phyloP scores from a whole-genome alignment of 768 basidiomycete species.

The Kwoniella sp. region DNA sequence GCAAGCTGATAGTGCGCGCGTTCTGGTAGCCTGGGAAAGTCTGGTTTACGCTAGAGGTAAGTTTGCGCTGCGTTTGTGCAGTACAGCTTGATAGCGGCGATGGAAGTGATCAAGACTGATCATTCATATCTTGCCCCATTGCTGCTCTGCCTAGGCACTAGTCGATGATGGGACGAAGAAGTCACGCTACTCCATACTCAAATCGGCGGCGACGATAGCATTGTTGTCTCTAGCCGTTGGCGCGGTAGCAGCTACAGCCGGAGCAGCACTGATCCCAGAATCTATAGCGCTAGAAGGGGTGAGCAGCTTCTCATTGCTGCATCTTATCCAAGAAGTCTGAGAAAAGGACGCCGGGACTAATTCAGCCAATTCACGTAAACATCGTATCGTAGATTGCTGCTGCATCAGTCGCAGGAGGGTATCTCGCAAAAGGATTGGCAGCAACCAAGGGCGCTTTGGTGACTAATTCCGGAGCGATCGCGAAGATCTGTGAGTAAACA shows the following conservation, averaged over 20 bases:
- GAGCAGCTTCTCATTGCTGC: constrained; percentile 16
- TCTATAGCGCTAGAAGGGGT: constrained; percentile 35
- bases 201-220: constrained; percentile 53
- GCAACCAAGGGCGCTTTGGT: constrained; percentile 42
- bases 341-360: no score
- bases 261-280: constrained; percentile 49
- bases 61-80: no score
- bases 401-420: constrained; percentile 36
- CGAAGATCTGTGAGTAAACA: constrained; percentile 45
- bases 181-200: constrained; percentile 45
- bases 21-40: constrained; percentile 45
- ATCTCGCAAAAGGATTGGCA: constrained; percentile 41
- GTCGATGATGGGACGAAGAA: constrained; percentile 48
- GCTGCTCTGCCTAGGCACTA: constrained; percentile 29
- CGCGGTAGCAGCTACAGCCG: constrained; percentile 50
- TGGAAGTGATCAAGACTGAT: no score
- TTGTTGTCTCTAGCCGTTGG: constrained; percentile 45
- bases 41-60: constrained; percentile 51
- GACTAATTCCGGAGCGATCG: constrained; percentile 41
- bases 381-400: constrained; percentile 36
- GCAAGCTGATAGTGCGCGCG: background rate
- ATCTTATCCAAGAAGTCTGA: no score
- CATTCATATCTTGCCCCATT: background rate
- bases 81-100: no score
- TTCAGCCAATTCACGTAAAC: no score